phyloP scores from a whole-genome alignment of 768 basidiomycete species.

The Porphyrellus cyaneotinctus region DNA sequence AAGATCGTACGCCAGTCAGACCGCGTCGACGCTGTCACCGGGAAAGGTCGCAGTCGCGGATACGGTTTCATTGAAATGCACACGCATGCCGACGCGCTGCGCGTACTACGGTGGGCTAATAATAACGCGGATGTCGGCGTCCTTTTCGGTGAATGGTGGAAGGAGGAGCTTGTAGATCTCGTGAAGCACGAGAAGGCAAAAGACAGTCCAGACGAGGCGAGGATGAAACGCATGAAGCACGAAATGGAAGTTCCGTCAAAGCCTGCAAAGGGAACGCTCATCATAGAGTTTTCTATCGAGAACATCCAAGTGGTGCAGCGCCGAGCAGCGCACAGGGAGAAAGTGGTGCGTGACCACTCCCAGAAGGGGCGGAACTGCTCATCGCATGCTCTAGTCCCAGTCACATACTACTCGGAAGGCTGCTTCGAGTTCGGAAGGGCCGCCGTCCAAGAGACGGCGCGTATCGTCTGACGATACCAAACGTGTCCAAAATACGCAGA shows the following conservation, averaged over 20 bases:
- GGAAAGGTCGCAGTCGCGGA: slow-evolving; percentile 84
- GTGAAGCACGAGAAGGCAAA: slow-evolving; percentile 50
- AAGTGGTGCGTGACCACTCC: slow-evolving; percentile 12
- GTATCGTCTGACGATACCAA: slow-evolving; percentile 23
- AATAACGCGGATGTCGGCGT: slow-evolving; percentile 66
- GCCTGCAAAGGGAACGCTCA: slow-evolving; percentile 48
- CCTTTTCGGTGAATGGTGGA: slow-evolving; percentile 82
- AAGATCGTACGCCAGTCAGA: slow-evolving; percentile 91
- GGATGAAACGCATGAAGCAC: slow-evolving; percentile 56
- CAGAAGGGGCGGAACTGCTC: background rate
- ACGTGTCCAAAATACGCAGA: slow-evolving; percentile 21
- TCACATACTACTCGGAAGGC: slow-evolving; percentile 2
- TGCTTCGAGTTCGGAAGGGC: slow-evolving; percentile 28
- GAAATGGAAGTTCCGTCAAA: slow-evolving; percentile 43
- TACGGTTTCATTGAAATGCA: slow-evolving; percentile 95
- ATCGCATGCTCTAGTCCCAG: slow-evolving; percentile 4
- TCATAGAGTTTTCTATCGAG: slow-evolving; percentile 97
- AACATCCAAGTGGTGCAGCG: slow-evolving; percentile 87
- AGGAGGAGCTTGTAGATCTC: slow-evolving; percentile 64
- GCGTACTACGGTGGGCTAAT: slow-evolving; percentile 91
- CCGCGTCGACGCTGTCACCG: slow-evolving; percentile 83
- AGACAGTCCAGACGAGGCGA: slow-evolving; percentile 44
- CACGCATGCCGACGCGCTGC: slow-evolving; percentile 83
- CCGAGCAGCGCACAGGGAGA: slow-evolving; percentile 51
- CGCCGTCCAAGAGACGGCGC: slow-evolving; percentile 40